These are phyloP conservation scores for Trypanosoma lewisi DNA, from an alignment of 208 protist genomes.

Conservation along the genomic window DNA sequence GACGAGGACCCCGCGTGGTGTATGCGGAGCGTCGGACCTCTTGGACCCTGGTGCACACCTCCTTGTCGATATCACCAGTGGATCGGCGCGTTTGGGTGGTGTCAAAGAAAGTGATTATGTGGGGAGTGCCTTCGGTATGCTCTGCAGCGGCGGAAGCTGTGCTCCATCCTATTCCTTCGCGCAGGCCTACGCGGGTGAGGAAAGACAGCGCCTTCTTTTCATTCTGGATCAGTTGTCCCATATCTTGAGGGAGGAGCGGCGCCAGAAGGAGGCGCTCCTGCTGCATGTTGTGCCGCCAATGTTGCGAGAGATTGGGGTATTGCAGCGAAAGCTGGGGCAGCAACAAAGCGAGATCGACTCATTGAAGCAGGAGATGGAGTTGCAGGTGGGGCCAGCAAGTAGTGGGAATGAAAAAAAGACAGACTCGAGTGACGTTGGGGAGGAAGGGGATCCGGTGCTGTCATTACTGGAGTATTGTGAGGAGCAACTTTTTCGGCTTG, in stretches of 20 bases:
- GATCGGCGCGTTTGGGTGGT: slow-evolving; percentile 1
- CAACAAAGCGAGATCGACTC: slow-evolving; percentile 9
- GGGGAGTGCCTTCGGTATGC: not conserved
- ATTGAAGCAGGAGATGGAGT: not conserved
- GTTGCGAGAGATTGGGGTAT: slow-evolving; percentile 11
- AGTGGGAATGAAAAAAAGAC: not conserved
- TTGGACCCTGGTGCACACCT: slow-evolving; percentile 5
- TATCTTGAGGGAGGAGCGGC: slow-evolving; percentile 18
- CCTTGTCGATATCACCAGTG: slow-evolving; percentile 9
- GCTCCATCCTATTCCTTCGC: slow-evolving; percentile 21
- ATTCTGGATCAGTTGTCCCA: slow-evolving; percentile 25
- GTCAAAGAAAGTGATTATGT: not conserved
- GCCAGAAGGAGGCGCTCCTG: slow-evolving; percentile 9
- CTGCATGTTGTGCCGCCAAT: slow-evolving; percentile 15
- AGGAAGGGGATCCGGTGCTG: not conserved
- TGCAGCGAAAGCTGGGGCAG: slow-evolving; percentile 3
- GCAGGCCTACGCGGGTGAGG: slow-evolving; percentile 22
- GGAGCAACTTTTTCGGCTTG: slow-evolving; percentile 4
- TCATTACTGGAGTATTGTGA: slow-evolving; percentile 2
- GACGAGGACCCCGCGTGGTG: not conserved
- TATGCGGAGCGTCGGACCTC: not conserved
- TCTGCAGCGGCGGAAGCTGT: not conserved
- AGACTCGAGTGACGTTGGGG: not conserved
- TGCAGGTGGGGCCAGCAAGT: not conserved
- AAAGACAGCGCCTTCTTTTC: slow-evolving; percentile 21